Evolutionary conservation across 1,284 basidiomycete species (phyloP).

Genomic region (Tilletia walkeri): DNA sequence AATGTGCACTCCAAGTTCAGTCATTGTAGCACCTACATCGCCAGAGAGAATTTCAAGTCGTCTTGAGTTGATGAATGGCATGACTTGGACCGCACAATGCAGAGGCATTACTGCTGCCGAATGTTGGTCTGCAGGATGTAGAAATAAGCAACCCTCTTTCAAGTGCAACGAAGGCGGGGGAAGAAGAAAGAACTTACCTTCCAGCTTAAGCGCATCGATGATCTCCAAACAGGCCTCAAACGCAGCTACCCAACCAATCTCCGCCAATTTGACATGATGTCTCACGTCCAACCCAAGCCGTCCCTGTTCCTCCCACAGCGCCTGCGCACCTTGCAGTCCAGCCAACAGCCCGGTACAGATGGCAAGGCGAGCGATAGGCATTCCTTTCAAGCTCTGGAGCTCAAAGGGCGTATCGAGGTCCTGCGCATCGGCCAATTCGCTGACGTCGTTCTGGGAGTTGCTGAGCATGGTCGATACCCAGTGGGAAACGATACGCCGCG

Average conservation of each 20-base stretch:
- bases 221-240: constrained; percentile 39
- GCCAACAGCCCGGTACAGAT: constrained; percentile 45
- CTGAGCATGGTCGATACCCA: constrained; percentile 37
- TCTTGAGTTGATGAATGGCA: constrained; percentile 12
- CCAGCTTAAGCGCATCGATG: not conserved
- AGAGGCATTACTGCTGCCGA: not conserved
- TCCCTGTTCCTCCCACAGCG: constrained; percentile 27
- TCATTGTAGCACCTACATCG: not conserved
- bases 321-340: constrained; percentile 34
- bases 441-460: constrained; percentile 25
- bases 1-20: not conserved
- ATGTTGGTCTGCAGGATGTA: not conserved
- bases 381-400: constrained; percentile 18
- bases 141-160: not conserved
- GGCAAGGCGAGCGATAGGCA: constrained; percentile 41
- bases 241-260: constrained; percentile 44
- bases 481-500: constrained; percentile 32
- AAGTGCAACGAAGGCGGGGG: not conserved
- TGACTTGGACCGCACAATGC: constrained; percentile 6
- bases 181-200: not conserved
- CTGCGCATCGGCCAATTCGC: not conserved
- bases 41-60: not conserved
- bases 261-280: constrained; percentile 26
- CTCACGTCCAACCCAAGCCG: constrained; percentile 29
- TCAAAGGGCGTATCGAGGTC: constrained; percentile 1